These are phyloP conservation scores for Stemphylium lycopersici DNA, from an alignment of 2,329 filamentous ascomycete species.

Conservation along the genomic window DNA sequence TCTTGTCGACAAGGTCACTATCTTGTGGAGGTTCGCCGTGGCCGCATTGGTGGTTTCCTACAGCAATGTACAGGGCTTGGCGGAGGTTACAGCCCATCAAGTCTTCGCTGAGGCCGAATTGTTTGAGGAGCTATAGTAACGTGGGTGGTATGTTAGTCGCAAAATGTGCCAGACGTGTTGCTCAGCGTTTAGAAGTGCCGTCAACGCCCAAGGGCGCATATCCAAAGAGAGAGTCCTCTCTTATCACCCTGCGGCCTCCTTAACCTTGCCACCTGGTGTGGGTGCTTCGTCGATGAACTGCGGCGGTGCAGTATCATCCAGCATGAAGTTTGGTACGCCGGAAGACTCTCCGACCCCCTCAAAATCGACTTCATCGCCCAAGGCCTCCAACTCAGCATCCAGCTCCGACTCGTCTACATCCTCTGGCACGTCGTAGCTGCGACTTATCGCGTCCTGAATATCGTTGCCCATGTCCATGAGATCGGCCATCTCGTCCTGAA, in stretches of 20 bases:
- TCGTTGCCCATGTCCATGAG: slow-evolving; percentile 97
- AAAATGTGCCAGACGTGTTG: too few relatives aligned
- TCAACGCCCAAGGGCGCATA: background rate
- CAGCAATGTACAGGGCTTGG: too few relatives aligned
- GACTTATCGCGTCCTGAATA: slow-evolving; percentile 90
- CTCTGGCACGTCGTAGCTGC: slow-evolving; percentile 93
- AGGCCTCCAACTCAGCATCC: slow-evolving; percentile 92
- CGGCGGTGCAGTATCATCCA: slow-evolving; percentile 81
- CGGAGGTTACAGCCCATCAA: too few relatives aligned
- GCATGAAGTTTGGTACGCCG: slow-evolving; percentile 80
- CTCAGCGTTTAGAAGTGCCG: too few relatives aligned
- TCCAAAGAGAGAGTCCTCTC: background rate
- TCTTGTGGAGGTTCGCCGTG: too few relatives aligned
- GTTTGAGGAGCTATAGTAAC: too few relatives aligned
- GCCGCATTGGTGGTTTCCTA: too few relatives aligned
- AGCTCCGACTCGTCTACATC: slow-evolving; percentile 96
- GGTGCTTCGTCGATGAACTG: slow-evolving; percentile 94
- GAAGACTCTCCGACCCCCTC: slow-evolving; percentile 69
- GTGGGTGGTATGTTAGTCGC: too few relatives aligned
- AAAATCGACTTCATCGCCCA: slow-evolving; percentile 92
- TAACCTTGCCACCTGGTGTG: slow-evolving; percentile 69
- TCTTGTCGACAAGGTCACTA: too few relatives aligned
- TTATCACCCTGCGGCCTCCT: slow-evolving; percentile 71
- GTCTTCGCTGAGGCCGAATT: too few relatives aligned
- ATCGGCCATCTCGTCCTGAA: slow-evolving; percentile 99